These are phyloP conservation scores for Allium fistulosum DNA, from an alignment of 106 monocot species.

Conservation along the genomic window DNA sequence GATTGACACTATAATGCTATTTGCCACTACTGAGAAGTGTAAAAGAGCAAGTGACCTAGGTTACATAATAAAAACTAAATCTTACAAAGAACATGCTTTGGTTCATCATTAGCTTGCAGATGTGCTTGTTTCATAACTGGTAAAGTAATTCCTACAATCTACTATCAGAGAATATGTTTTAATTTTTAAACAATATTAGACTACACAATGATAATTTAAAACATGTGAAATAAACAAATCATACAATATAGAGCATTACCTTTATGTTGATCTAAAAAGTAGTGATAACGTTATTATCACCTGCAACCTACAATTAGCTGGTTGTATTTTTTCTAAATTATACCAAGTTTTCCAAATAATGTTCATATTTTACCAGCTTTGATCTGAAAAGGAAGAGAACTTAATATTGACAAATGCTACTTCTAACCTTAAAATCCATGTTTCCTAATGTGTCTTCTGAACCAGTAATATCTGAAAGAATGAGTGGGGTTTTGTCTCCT, in stretches of 20 bases:
- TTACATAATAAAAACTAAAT: background rate
- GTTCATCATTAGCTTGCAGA: conserved; percentile 79
- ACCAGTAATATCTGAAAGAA: conserved; percentile 94
- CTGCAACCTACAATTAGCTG: conserved; percentile 67
- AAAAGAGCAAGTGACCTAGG: background rate
- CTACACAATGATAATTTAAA: too few relatives aligned
- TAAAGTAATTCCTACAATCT: conserved; percentile 84
- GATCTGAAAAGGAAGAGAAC: background rate
- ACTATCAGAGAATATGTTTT: background rate
- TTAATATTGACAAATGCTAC: background rate
- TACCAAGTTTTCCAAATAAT: background rate
- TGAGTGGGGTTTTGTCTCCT: conserved; percentile 84
- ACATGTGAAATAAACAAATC: too few relatives aligned
- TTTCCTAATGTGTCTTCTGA: conserved; percentile 96
- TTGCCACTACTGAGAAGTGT: too few relatives aligned
- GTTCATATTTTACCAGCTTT: too few relatives aligned
- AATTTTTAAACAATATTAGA: too few relatives aligned
- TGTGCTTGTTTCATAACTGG: conserved; percentile 84
- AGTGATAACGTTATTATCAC: conserved; percentile 83
- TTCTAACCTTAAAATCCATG: conserved; percentile 88
- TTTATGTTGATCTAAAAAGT: conserved; percentile 99
- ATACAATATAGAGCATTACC: conserved; percentile 25
- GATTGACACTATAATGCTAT: too few relatives aligned
- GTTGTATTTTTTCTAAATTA: background rate
- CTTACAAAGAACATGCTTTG: conserved; percentile 81